Base-by-base conservation (phyloP, 2,329 filamentous ascomycete species). In the Cercospora sp. region DNA sequence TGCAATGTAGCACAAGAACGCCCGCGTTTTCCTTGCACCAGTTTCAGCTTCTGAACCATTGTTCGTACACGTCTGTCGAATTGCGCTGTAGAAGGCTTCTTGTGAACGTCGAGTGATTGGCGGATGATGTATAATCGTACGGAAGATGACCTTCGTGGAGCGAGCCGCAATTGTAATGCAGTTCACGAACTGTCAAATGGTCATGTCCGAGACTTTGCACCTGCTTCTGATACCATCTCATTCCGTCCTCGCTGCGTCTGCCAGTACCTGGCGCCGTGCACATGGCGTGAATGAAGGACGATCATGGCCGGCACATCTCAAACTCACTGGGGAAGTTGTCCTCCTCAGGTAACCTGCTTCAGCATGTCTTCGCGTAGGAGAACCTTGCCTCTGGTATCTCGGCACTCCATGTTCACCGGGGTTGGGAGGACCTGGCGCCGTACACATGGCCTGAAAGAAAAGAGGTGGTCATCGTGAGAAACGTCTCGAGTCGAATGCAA, bases 21-120 rank as follows among this genome's bases (percentile, higher is more conserved):
- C 31, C 63, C 42, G 31, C 39, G n/a, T 33, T 51, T 33, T 65
- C 63, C 57, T 51, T 51, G 63, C 53, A 60, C 63, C 63, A 60
- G 36, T 60, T 45, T 31, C 63, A 42, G 13, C 51, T 65, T 5
- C 36, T 65, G 53, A 30, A 60, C 55, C 53, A 59, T 58, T 58
- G n/a, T 58, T 58, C 42, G 8, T 48, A 13, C 42, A 13, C 59
- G 59, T 18, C 59, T 48, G 20, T 28, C 16, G 2, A 2, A 53
- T 5, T 10, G 42, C 42, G 28, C 6, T 8, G 23, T 39, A n/a
- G 36, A 39, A 39, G 36, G 36, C 16, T 3, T 39, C 7, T 8
- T n/a, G 36, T n/a, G 16, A 39, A 39, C 36, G 16, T 2, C 36
- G 36, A 8, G 16, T n/a, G 13, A 39, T n/a, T 39, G 36, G 36